Percentiles rank a stretch among this genome's conserved stretches.
Evolutionary conservation across 2,329 filamentous ascomycete species (phyloP).

Genomic region (Cercospora sp.): DNA sequence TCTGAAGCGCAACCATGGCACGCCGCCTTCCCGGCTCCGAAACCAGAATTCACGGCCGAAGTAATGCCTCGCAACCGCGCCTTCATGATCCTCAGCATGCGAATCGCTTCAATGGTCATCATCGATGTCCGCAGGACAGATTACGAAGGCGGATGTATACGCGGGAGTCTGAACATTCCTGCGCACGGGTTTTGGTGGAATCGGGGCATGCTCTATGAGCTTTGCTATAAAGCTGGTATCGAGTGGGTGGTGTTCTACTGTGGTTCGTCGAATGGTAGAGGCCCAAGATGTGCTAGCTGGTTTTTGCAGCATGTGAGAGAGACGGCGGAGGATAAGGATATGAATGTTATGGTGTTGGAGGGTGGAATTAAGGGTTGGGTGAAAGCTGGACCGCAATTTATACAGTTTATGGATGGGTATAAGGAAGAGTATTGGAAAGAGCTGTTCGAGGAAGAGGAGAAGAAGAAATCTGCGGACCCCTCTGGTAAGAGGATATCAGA

Average conservation of each 20-base stretch:
- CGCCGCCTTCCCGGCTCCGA: constrained; percentile 45
- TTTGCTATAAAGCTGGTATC: constrained; percentile 48
- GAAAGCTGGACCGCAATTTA: constrained; percentile 43
- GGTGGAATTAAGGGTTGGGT: constrained; percentile 51
- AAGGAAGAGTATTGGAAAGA: constrained; percentile 45
- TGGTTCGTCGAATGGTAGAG: constrained; percentile 39
- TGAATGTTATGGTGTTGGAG: constrained; percentile 45
- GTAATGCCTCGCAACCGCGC: constrained; percentile 42
- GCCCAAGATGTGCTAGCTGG: constrained; percentile 40
- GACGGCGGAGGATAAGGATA: constrained; percentile 40
- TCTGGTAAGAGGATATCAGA: neutral
- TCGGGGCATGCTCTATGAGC: constrained; percentile 45
- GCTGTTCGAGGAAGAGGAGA: constrained; percentile 37
- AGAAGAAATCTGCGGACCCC: constrained; percentile 8
- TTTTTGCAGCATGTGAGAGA: constrained; percentile 39
- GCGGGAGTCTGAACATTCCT: constrained; percentile 50
- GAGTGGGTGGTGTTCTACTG: constrained; percentile 51
- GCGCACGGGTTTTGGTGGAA: constrained; percentile 52
- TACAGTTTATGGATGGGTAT: constrained; percentile 44
- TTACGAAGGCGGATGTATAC: constrained; percentile 48
- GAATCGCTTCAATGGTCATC: constrained; percentile 43
- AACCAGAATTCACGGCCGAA: constrained; percentile 37
- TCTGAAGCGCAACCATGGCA: constrained; percentile 40
- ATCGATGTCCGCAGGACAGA: constrained; percentile 51
- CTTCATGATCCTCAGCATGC: constrained; percentile 39